Base-by-base conservation (phyloP, 805 yeast genomes). In the Lipomyces sp. region DNA sequence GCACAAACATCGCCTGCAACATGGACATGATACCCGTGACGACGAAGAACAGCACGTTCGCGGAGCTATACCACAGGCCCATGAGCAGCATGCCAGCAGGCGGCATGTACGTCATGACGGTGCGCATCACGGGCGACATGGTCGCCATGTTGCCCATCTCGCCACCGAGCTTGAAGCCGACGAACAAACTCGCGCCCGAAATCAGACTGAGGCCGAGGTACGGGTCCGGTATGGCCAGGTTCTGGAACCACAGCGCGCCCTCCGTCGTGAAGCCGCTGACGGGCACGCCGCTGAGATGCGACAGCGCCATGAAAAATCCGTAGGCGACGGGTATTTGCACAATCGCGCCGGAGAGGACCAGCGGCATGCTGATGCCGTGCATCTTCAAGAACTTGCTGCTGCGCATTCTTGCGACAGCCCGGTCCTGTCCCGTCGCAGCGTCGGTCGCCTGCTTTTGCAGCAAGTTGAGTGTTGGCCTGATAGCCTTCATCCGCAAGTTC, bases 151-250 rank as follows among this genome's bases (percentile, higher is more conserved):
- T 83, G 43, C 96, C 97, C 11, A 91, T 83, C 67, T 91, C 97
- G 60, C 96, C 96, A 54, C 97, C 98, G 38, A 83, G 71, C 66
- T 81, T 80, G 68, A 91, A 81, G 61, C 91, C 83, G 1, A 80
- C 75, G 47, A 85, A 79, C 54, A 89, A 84, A 14, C 84, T 76
- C 23, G 81, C 77, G 13, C 96, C 96, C 14, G 98, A 83, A 38
- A 88, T 70, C 42, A 83, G 70, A 66, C 90, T 97, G 55, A 93
- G 74, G 3, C 96, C 97, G 49, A 86, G 71, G 70, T 86, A 93
- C 2, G 98, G 97, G 67, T 93, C 98, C 2, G 95, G 81, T 31
- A 79, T 83, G 18, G 86, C 74, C 61, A 93, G 76, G 68, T 90
- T 84, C 22, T 72, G 70, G 67, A 93, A 91, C 98, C 98, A 93